Evolutionary conservation across 2,329 filamentous ascomycete genomes (phyloP), one percentile per base, ranked within the genome.

Genomic region (Thyridium curvatum): DNA sequence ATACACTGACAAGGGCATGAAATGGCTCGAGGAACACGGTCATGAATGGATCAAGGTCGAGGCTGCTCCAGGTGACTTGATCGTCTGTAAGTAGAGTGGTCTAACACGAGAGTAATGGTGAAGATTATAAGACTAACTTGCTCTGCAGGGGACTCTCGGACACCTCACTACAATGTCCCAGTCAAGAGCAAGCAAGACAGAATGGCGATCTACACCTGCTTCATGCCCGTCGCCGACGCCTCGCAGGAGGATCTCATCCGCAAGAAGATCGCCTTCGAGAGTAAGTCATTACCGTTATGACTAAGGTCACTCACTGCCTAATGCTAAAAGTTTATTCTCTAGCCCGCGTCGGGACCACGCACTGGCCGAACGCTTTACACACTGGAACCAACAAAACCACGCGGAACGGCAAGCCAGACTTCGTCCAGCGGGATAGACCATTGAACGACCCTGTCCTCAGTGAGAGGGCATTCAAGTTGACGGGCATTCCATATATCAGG

Each of bases 401-500:
- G 30, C 39, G 52, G 9, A 41, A 53, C 32, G 53, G 52, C 26
- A 35, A 53, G 47, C 47, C 52, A n/a, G 45, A 51, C 37, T 50
- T 52, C 12, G 49, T 63, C 42, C 62, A 64, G 29, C 53, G 62
- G 13, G 50, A 54, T 12, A 50, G 55, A 45, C 66, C 66, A 1
- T 45, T 64, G 2, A 60, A 64, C 34, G 62, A 66, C 42, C 59
- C 63, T 0, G 41, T 53, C 16, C 45, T 71, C 26, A 52, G 52
- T 41, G 66, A 69, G 52, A 45, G 64, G 17, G 62, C 60, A 1
- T 68, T 62, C 47, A 67, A 61, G 46, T 46, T 72, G 38, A 72
- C 67, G 2, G 68, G 68, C 3, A 68, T 72, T 43, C 66, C 68
- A 10, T 72, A 71, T 14, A 51, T 56, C 26, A 43, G 46, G 36